Evolutionary conservation across 192 early-diverging fungal genomes (phyloP), one percentile per base, ranked within the genome.

Genomic region (Coemansia erecta): DNA sequence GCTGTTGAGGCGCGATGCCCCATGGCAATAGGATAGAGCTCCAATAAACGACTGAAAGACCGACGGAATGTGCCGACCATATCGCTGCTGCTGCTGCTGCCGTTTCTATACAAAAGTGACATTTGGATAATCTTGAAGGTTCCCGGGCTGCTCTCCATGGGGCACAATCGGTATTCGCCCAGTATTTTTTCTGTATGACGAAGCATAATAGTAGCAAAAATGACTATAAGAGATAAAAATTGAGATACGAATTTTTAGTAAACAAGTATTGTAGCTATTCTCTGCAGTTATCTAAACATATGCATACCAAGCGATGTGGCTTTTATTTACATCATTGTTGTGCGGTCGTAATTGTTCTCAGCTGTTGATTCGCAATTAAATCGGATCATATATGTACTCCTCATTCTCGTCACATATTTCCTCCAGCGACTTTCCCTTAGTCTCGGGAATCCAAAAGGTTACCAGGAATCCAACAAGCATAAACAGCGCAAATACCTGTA

Each of bases 401-500:
- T 78, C 61, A 22, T 49, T 41, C 18, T 66, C 61, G 17, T 68
- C 62, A 45, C 69, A 72, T 19, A 78, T 71, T 40, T 78, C 75
- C 39, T 78, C 75, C 4, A 78, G 48, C 0, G 75, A 21, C 28
- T 71, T 71, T 13, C 75, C 69, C 47, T 78, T 78, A 37, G 69
- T 63, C 57, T 78, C 75, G 3, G 75, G 75, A 9, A 78, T 63
- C 64, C 64, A 66, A 41, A 78, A 78, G 1, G 75, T 68, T 26
- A 68, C 61, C 1, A 75, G 21, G 26, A 86, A 44, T 31, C 93
- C 93, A 19, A 86, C 68, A 7, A 90, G 60, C 85, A 90, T 91
- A 60, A 86, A 89, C 17, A 82, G 46, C 9, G 87, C 83, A 71
- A 90, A 90, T 35, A 92, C 81, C 63, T 85, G 62, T 28, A 90